Evolutionary conservation across 1,139 yeast species (phyloP).

Genomic region (Meyerozyma smithsonii): DNA sequence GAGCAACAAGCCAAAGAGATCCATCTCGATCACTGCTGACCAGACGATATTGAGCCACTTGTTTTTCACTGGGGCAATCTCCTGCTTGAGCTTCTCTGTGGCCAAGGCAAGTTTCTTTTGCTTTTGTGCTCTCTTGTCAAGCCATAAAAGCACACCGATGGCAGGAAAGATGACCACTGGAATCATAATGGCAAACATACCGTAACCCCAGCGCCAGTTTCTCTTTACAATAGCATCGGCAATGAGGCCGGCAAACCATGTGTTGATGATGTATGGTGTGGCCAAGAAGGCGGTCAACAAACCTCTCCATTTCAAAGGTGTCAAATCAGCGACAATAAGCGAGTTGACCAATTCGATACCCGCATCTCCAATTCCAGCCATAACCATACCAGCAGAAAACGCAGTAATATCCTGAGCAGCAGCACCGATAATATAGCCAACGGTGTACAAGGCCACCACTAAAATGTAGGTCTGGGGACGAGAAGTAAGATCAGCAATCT

Average conservation of each 20-base stretch:
- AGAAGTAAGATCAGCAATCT: constrained; percentile 25
- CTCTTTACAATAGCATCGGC: constrained; percentile 19
- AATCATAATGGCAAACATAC: constrained; percentile 33
- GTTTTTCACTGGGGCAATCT: no score
- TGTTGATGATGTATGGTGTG: constrained; percentile 24
- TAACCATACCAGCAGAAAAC: constrained; percentile 25
- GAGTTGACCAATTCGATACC: constrained; percentile 19
- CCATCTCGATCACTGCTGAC: constrained; percentile 21
- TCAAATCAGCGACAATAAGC: constrained; percentile 26
- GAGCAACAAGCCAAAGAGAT: constrained; percentile 28
- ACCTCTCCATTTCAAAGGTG: constrained; percentile 30
- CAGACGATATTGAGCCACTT: constrained; percentile 7
- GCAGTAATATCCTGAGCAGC: constrained; percentile 22
- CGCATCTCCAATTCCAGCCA: constrained; percentile 22
- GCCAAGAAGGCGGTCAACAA: constrained; percentile 19
- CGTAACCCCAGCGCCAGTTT: constrained; percentile 40
- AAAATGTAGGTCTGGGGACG: constrained; percentile 21
- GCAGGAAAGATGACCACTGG: constrained; percentile 28
- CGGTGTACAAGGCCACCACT: constrained; percentile 16
- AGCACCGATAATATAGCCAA: constrained; percentile 25
- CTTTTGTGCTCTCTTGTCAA: constrained; percentile 23
- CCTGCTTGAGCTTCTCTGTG: not conserved
- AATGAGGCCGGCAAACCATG: constrained; percentile 30
- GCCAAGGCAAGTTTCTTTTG: constrained; percentile 8
- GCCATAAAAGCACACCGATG: constrained; percentile 18